A percentile compares a stretch with the other conserved stretches of the same genome.
Evolutionary conservation across 495 filamentous ascomycete genomes (phyloP).

Genomic region (Hyaloscypha variabilis): DNA sequence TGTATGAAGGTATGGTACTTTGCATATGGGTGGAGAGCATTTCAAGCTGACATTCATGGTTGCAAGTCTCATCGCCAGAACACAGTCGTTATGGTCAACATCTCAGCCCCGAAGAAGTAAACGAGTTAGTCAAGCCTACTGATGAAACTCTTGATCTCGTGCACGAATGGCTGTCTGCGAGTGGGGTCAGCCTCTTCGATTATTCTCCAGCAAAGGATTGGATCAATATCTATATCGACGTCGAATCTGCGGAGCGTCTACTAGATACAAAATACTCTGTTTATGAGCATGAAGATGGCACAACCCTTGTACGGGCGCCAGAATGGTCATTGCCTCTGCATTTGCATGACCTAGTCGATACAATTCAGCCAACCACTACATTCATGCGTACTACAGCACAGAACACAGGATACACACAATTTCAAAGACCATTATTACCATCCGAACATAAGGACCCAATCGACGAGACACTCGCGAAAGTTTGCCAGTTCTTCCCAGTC

Average conservation of each 20-base stretch:
- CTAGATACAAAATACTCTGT: constrained; percentile 62
- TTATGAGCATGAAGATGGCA: constrained; percentile 50
- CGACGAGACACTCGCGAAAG: constrained; percentile 20
- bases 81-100: constrained; percentile 50
- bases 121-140: constrained; percentile 35
- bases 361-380: constrained; percentile 68
- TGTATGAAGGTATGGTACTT: constrained; percentile 45
- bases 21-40: not conserved
- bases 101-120: constrained; percentile 39
- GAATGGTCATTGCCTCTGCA: constrained; percentile 57
- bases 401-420: constrained; percentile 22
- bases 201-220: constrained; percentile 51
- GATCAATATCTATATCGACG: constrained; percentile 52
- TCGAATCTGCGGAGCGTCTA: constrained; percentile 55
- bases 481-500: constrained; percentile 25
- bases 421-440: constrained; percentile 11
- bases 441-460: constrained; percentile 20
- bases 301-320: constrained; percentile 38
- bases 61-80: constrained; percentile 41
- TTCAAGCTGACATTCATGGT: not conserved
- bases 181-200: constrained; percentile 46
- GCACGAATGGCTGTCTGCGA: constrained; percentile 47
- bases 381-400: constrained; percentile 47
- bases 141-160: constrained; percentile 47
- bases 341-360: constrained; percentile 59